phyloP scores from a whole-genome alignment of 2,329 filamentous ascomycete genomes.

The Gnomoniopsis sp. region DNA sequence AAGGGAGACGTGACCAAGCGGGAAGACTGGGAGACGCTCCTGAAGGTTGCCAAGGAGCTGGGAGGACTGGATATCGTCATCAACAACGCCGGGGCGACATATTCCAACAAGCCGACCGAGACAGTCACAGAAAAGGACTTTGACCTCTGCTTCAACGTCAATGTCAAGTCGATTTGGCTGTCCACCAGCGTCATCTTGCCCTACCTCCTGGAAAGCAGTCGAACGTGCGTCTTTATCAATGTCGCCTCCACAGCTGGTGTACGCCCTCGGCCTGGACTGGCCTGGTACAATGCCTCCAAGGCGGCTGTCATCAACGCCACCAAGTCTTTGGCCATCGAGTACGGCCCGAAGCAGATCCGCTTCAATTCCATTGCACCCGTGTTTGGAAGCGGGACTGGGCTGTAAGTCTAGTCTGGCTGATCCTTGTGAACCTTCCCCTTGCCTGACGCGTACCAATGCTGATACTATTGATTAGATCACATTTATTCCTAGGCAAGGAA shows the following conservation, averaged over 20 bases:
- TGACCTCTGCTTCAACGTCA: constrained; percentile 63
- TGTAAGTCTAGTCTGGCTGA: constrained; percentile 38
- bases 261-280: constrained; percentile 58
- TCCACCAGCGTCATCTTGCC: constrained; percentile 58
- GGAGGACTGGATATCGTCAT: constrained; percentile 56
- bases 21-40: constrained; percentile 49
- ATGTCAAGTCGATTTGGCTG: constrained; percentile 64
- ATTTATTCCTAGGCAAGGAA: constrained; percentile 56
- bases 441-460: too few relatives aligned
- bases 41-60: constrained; percentile 42
- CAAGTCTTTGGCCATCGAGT: constrained; percentile 65
- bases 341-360: constrained; percentile 67
- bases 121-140: constrained; percentile 65
- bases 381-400: constrained; percentile 58
- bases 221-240: constrained; percentile 60
- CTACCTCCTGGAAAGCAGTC: constrained; percentile 55
- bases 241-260: constrained; percentile 62
- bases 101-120: constrained; percentile 59
- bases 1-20: constrained; percentile 48
- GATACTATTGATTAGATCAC: constrained; percentile 27
- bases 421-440: too few relatives aligned
- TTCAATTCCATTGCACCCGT: constrained; percentile 71
- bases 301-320: constrained; percentile 60
- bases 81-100: constrained; percentile 59
- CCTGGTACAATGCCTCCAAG: constrained; percentile 70